phyloP scores from a whole-genome alignment of 1,284 basidiomycete genomes.

The Irpex rosettiformis region DNA sequence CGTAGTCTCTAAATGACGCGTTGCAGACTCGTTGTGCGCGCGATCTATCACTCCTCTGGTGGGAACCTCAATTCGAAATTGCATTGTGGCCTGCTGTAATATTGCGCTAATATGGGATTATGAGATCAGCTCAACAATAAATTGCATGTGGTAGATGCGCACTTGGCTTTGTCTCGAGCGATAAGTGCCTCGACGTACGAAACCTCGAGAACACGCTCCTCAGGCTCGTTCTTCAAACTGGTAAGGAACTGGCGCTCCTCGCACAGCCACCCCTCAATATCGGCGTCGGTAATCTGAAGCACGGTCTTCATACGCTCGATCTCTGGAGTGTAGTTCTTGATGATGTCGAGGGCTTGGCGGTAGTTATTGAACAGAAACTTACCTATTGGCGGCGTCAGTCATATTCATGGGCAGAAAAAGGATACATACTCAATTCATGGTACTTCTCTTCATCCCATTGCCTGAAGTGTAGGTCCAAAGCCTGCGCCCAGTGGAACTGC shows the following conservation, averaged over 20 bases:
- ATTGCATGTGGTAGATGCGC: too few relatives aligned
- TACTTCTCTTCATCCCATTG: constrained; percentile 26
- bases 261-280: constrained; percentile 14
- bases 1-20: constrained; percentile 8
- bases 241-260: constrained; percentile 10
- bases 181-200: constrained; percentile 15
- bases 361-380: constrained; percentile 21
- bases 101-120: not conserved
- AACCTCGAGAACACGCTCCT: constrained; percentile 9
- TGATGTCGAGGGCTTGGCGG: constrained; percentile 16
- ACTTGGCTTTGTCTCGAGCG: not conserved
- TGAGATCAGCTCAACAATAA: too few relatives aligned
- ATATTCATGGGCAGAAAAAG: too few relatives aligned
- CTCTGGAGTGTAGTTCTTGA: constrained; percentile 5
- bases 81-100: not conserved
- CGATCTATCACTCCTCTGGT: not conserved
- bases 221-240: constrained; percentile 12
- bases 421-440: constrained; percentile 1
- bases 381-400: constrained; percentile 5
- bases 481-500: constrained; percentile 18
- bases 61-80: not conserved
- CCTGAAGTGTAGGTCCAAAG: constrained; percentile 19
- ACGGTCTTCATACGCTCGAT: not conserved
- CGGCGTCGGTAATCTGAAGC: constrained; percentile 4
- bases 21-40: not conserved